Conservation (phyloP, 2,329 filamentous ascomycete genomes). For the Didymella pomorum region DNA sequence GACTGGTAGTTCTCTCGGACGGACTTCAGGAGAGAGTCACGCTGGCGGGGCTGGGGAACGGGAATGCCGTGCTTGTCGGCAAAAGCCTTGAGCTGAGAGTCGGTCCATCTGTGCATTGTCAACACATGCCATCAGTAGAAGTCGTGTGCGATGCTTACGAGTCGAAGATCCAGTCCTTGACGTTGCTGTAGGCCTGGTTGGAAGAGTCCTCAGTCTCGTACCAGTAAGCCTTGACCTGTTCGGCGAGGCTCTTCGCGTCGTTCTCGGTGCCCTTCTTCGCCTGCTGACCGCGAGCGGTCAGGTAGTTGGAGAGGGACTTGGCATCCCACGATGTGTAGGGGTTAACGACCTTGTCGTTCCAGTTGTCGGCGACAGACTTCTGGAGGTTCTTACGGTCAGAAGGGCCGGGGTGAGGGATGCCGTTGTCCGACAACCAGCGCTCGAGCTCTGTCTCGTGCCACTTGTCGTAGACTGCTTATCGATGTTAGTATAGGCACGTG, state of each 20-base stretch:
- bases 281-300: slow-evolving; percentile 75
- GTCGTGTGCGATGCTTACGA: slow-evolving; percentile 56
- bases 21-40: slow-evolving; percentile 80
- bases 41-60: slow-evolving; percentile 84
- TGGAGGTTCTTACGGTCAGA: slow-evolving; percentile 96
- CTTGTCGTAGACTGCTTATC: slow-evolving; percentile 84
- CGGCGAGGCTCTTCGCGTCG: slow-evolving; percentile 72
- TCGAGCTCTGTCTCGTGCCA: slow-evolving; percentile 99
- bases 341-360: slow-evolving; percentile 77
- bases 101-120: slow-evolving; percentile 74
- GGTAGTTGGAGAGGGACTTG: slow-evolving; percentile 71
- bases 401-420: slow-evolving; percentile 87
- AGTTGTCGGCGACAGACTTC: slow-evolving; percentile 86
- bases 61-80: slow-evolving; percentile 88
- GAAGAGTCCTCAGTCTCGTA: slow-evolving; percentile 81
- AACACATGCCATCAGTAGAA: slow-evolving; percentile 35
- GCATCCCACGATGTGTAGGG: slow-evolving; percentile 82
- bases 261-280: slow-evolving; percentile 71
- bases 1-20: slow-evolving; percentile 83
- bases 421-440: slow-evolving; percentile 92
- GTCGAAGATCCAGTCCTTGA: slow-evolving; percentile 93
- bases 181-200: slow-evolving; percentile 72
- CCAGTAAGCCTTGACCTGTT: slow-evolving; percentile 76
- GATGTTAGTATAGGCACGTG: slow-evolving; percentile 29
- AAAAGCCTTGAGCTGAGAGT: slow-evolving; percentile 92